Evolutionary conservation across 768 basidiomycete species (phyloP).

Genomic region (Pleurotus sapidus): DNA sequence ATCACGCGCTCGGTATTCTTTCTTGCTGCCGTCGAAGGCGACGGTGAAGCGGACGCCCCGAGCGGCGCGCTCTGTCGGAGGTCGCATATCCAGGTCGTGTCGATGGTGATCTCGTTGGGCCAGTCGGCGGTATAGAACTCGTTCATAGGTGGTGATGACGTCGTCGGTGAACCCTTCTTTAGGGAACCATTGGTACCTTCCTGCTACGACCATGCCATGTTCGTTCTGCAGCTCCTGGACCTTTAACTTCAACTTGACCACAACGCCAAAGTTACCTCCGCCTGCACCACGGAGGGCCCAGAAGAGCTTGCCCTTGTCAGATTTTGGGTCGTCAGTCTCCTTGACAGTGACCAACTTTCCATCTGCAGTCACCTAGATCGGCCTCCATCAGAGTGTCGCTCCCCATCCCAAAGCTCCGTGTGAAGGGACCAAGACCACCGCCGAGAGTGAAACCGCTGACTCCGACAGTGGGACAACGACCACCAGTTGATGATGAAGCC

Average conservation of each 20-base stretch:
- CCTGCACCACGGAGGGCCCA: conserved; percentile 14
- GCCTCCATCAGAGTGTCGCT: conserved; percentile 13
- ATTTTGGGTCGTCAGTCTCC: conserved; percentile 10
- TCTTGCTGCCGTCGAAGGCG: conserved; percentile 12
- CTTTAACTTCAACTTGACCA: conserved; percentile 12
- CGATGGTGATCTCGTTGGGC: conserved; percentile 11
- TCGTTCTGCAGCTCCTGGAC: conserved; percentile 6
- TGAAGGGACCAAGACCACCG: conserved; percentile 15
- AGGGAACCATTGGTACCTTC: conserved; percentile 14
- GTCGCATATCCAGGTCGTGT: conserved; percentile 15
- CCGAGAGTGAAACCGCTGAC: conserved; percentile 14
- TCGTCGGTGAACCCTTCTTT: conserved; percentile 6
- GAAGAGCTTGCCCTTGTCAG: conserved; percentile 14
- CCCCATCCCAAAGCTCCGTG: conserved; percentile 14
- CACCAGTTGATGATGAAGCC: conserved; percentile 13
- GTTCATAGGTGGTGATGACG: conserved; percentile 13
- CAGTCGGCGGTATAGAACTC: conserved; percentile 15
- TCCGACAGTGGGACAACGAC: conserved; percentile 13
- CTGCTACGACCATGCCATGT: conserved; percentile 10
- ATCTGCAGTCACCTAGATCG: conserved; percentile 11
- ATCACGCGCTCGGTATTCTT: conserved; percentile 11
- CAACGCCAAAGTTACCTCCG: conserved; percentile 14
- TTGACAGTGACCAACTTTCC: conserved; percentile 13
- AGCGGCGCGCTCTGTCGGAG: conserved; percentile 6
- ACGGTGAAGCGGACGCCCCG: conserved; percentile 13